Conservation (phyloP, 2,329 filamentous ascomycete genomes). For the Colletotrichum sp. region DNA sequence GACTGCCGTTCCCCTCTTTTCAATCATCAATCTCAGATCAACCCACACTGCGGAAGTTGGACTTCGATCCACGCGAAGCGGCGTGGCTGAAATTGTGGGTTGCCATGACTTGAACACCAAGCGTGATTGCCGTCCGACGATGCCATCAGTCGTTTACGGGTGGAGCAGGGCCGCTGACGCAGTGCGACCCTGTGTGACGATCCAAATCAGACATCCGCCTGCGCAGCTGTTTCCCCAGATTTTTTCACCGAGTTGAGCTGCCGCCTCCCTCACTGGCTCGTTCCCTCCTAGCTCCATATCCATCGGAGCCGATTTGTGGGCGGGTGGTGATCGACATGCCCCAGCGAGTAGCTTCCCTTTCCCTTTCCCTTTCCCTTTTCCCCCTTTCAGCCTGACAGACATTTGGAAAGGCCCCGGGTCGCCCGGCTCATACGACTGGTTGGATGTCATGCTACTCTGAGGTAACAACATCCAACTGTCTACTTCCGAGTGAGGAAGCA, state of each 20-base stretch:
- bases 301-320: conserved; percentile 1
- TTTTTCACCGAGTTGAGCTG: not conserved
- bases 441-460: not conserved
- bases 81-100: not conserved
- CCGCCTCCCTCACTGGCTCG: not conserved
- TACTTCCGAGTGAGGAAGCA: not conserved
- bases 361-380: not conserved
- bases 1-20: not conserved
- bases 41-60: not conserved
- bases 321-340: not conserved
- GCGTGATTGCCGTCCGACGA: not conserved
- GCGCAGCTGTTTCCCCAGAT: conserved; percentile 1
- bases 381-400: not conserved
- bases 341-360: not conserved
- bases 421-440: not conserved
- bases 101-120: not conserved
- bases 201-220: not conserved
- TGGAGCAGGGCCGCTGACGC: not conserved
- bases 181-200: not conserved
- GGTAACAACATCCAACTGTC: not conserved
- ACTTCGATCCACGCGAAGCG: not conserved
- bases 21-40: not conserved
- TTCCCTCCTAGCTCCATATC: not conserved
- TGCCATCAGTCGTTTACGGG: not conserved
- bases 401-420: not conserved